Evolutionary conservation across 1,284 basidiomycete genomes (phyloP).

Genomic region (Pterulicium gracile): DNA sequence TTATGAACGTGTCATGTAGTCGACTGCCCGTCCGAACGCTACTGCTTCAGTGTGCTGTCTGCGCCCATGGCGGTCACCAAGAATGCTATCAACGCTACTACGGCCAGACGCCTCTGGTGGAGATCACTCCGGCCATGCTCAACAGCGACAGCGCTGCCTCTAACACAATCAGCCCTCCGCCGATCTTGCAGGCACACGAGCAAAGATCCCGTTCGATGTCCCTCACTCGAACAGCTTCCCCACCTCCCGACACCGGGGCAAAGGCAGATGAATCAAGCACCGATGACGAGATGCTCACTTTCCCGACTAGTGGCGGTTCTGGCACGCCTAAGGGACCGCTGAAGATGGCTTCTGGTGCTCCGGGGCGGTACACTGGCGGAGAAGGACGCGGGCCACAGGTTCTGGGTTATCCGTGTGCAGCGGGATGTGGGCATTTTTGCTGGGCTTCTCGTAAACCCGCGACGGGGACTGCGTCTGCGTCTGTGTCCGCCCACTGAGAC

Average conservation of each 20-base stretch:
- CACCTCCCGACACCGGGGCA: too few species aligned
- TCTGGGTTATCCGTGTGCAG: conserved; percentile 46
- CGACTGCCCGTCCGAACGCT: conserved; percentile 61
- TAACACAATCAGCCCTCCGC: too few species aligned
- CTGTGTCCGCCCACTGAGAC: too few species aligned
- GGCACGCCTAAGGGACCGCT: not conserved
- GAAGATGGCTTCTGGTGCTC: conserved; percentile 1
- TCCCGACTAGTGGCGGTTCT: not conserved
- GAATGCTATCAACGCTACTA: conserved; percentile 62
- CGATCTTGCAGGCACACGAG: not conserved
- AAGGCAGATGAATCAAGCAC: not conserved
- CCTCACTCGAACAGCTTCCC: not conserved
- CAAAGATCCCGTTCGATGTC: not conserved
- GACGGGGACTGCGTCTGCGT: too few species aligned
- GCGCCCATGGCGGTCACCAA: conserved; percentile 68
- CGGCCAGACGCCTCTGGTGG: conserved; percentile 37
- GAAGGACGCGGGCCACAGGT: conserved; percentile 11
- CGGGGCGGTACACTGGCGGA: conserved; percentile 7
- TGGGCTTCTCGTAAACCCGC: too few species aligned
- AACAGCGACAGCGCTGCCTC: too few species aligned
- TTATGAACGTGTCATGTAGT: conserved; percentile 24
- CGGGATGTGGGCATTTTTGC: conserved; percentile 57
- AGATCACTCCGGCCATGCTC: conserved; percentile 27
- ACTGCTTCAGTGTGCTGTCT: conserved; percentile 61
- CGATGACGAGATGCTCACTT: not conserved